Evolutionary conservation across 1,139 yeast genomes (phyloP), one percentile per base, ranked within the genome.

Genomic region (Kluyveromyces marxianus): DNA sequence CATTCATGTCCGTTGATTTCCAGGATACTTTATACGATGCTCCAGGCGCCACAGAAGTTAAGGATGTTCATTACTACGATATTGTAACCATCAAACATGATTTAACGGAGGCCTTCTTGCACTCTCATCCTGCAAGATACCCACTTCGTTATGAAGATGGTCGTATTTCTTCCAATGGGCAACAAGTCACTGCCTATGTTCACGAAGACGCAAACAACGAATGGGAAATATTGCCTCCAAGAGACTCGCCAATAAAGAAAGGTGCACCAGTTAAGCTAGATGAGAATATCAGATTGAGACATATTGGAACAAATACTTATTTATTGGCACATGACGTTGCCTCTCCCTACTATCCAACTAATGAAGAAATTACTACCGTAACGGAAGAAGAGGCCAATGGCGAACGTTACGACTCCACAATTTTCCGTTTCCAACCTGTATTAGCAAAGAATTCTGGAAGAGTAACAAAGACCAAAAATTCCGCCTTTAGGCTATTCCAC

Each of bases 91-190:
- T 92, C 49, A 77, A 76, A 57, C 95, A 89, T 65, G 82, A 81
- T 60, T 85, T 78, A 41, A 87, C 96, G 3, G 78, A 74, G 3
- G 81, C 87, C 10, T 74, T 76, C 47, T 75, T 92, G 58, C 97
- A 92, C 64, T 92, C 98, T 0, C 97, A 89, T 59, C 59, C 65
- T 8, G 74, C 70, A 33, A 67, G 66, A 41, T 92, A 92, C 64
- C 99, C 99, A 35, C 71, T 89, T 58, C 81, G 97, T 63, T 92
- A 92, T 63, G 97, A 88, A 47, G 97, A 92, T 63, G 98, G 98
- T 8, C 82, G 99, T 69, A 74, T 92, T 44, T 90, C 97, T 1
- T 89, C 97, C 7, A 86, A 87, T 64, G 92, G 95, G 48, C 98
- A 92, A 69, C 96, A 88, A 67, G 96, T 92, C 31, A 89, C 97